A percentile compares a stretch with the other conserved stretches of the same genome.
Evolutionary conservation across 1,284 basidiomycete species (phyloP).

Genomic region (Puccinia triticina): DNA sequence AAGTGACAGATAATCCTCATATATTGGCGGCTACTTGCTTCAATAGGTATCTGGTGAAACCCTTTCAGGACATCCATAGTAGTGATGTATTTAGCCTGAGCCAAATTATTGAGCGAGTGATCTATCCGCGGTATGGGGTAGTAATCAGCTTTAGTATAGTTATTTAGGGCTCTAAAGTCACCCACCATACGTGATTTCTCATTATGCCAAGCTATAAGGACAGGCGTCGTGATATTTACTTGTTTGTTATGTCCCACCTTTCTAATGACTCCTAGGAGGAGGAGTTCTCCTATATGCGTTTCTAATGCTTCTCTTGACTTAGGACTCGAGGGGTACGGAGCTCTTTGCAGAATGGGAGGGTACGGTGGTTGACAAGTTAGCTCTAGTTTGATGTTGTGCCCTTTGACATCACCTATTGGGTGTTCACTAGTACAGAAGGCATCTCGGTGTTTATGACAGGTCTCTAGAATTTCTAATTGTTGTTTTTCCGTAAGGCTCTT

Average conservation of each 20-base stretch:
- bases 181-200: slow-evolving; percentile 8
- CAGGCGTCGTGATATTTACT: slow-evolving; percentile 1
- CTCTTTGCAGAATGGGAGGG: background rate
- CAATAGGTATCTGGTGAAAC: slow-evolving; percentile 15
- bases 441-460: background rate
- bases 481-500: background rate
- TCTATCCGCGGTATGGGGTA: slow-evolving; percentile 11
- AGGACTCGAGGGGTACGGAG: slow-evolving; percentile 1
- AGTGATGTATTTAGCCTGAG: slow-evolving; percentile 5
- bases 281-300: background rate
- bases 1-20: too few relatives aligned
- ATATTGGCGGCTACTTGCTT: too few relatives aligned
- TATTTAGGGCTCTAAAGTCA: slow-evolving; percentile 10
- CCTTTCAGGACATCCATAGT: slow-evolving; percentile 18
- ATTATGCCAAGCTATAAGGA: slow-evolving; percentile 20
- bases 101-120: slow-evolving; percentile 6
- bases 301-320: slow-evolving; percentile 14
- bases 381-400: slow-evolving; percentile 4
- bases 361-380: slow-evolving; percentile 10
- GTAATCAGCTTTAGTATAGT: slow-evolving; percentile 2
- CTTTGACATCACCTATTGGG: slow-evolving; percentile 4
- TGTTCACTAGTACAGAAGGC: background rate
- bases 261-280: background rate
- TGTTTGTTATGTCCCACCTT: slow-evolving; percentile 22
- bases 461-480: background rate